Percentiles rank a stretch among this genome's conserved stretches.
phyloP scores from a whole-genome alignment of 2,329 filamentous ascomycete species.

The Fusarium udum region DNA sequence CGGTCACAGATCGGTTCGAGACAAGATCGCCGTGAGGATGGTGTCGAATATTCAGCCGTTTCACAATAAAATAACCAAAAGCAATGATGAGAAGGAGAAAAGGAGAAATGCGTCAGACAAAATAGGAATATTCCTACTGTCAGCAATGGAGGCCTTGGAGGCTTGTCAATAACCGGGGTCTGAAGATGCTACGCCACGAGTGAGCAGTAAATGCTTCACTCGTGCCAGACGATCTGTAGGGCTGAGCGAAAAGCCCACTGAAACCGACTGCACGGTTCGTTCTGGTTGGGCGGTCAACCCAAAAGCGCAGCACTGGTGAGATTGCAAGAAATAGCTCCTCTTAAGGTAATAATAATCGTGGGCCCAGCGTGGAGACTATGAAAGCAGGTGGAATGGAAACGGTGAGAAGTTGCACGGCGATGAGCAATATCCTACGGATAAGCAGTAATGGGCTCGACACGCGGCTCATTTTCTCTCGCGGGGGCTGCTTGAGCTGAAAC shows the following conservation, averaged over 20 bases:
- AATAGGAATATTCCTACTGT: conserved; percentile 31
- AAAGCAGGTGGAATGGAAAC: conserved; percentile 11
- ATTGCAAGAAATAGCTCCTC: conserved; percentile 28
- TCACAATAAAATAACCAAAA: conserved; percentile 2
- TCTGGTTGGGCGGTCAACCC: conserved; percentile 26
- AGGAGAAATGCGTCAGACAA: conserved; percentile 16
- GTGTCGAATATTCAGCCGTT: background rate
- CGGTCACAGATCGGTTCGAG: conserved; percentile 7
- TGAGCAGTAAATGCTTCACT: conserved; percentile 36
- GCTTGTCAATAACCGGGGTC: conserved; percentile 31
- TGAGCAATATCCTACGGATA: conserved; percentile 16
- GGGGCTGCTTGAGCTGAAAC: conserved; percentile 24
- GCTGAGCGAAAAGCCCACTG: conserved; percentile 40
- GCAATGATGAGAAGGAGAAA: conserved; percentile 9
- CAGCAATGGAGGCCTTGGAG: conserved; percentile 43
- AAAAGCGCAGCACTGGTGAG: conserved; percentile 23
- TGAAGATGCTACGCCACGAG: conserved; percentile 41
- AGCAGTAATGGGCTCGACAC: conserved; percentile 8
- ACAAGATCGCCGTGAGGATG: background rate
- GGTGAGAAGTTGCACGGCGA: conserved; percentile 14
- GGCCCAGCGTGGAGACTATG: conserved; percentile 26
- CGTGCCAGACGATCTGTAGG: conserved; percentile 35
- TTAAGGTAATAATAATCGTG: conserved; percentile 29
- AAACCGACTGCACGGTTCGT: conserved; percentile 20
- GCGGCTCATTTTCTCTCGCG: conserved; percentile 14